These are phyloP conservation scores for Uncinocarpus reesii DNA, from an alignment of 2,329 filamentous ascomycete genomes.

Conservation along the genomic window DNA sequence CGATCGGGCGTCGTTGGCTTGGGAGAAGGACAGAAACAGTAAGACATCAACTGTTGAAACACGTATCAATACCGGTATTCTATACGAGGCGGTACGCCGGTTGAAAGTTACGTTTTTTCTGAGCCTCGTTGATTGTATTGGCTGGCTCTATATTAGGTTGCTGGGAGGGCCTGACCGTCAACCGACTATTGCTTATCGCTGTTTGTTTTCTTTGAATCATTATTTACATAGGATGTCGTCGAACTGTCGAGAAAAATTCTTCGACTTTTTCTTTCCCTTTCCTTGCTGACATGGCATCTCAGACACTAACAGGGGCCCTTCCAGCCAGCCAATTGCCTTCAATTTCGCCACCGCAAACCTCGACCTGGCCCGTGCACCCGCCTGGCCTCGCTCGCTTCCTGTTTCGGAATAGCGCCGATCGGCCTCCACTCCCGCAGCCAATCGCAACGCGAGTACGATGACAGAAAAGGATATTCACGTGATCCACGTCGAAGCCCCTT, in stretches of 20 bases:
- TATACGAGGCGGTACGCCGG: not conserved
- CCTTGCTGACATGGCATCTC: too few relatives aligned
- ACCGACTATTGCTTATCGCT: too few relatives aligned
- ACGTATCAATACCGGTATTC: conserved; percentile 7
- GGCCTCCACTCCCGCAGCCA: not conserved
- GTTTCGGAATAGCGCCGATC: not conserved
- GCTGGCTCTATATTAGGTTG: not conserved
- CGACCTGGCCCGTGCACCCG: not conserved
- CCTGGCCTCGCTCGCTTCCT: not conserved
- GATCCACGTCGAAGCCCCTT: not conserved
- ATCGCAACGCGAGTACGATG: not conserved
- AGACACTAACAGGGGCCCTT: not conserved
- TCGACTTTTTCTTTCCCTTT: not conserved
- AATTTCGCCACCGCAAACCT: not conserved
- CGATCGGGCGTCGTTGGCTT: not conserved
- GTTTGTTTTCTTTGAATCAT: too few relatives aligned
- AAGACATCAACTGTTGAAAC: conserved; percentile 7
- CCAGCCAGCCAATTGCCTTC: conserved; percentile 5
- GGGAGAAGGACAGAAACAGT: conserved; percentile 2
- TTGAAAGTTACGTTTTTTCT: not conserved
- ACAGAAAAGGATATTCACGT: not conserved
- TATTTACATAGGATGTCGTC: too few relatives aligned
- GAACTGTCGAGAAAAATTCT: too few relatives aligned
- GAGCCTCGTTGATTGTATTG: not conserved
- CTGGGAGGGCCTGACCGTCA: too few relatives aligned